phyloP scores from a whole-genome alignment of 2,329 filamentous ascomycete genomes.

The Cyclaneusma minus region DNA sequence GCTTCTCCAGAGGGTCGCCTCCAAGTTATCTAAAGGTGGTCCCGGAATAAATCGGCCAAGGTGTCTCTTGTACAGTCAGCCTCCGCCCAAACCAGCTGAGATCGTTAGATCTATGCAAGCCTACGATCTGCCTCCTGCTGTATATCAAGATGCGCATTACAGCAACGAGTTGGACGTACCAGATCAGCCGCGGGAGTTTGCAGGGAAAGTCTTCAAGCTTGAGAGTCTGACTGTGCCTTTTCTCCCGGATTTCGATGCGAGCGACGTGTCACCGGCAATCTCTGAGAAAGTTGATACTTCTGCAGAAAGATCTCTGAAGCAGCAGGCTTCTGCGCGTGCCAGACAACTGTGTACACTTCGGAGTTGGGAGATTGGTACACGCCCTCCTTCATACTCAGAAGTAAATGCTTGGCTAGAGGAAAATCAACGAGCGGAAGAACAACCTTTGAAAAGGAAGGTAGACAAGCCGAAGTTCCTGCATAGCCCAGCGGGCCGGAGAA shows the following conservation, averaged over 20 bases:
- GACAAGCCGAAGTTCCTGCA: constrained; percentile 16
- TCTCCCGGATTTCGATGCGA: constrained; percentile 62
- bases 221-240: constrained; percentile 62
- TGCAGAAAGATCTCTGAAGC: constrained; percentile 2
- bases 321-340: no score
- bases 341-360: constrained; percentile 43
- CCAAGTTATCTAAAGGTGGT: constrained; percentile 10
- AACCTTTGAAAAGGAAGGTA: constrained; percentile 6
- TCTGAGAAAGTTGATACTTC: constrained; percentile 26
- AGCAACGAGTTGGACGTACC: constrained; percentile 74
- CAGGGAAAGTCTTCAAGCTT: constrained; percentile 70
- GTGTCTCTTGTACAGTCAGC: constrained; percentile 19
- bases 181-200: constrained; percentile 63
- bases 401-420: constrained; percentile 53
- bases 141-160: constrained; percentile 80
- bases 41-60: constrained; percentile 3
- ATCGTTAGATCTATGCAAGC: constrained; percentile 40
- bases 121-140: constrained; percentile 45
- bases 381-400: constrained; percentile 55
- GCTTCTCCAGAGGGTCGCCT: constrained; percentile 11
- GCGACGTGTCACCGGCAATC: constrained; percentile 37
- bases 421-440: constrained; percentile 13
- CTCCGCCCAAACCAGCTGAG: constrained; percentile 27
- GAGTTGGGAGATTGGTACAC: constrained; percentile 61
- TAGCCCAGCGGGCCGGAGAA: constrained; percentile 13